These are phyloP conservation scores for Hypocreales sp. DNA, from an alignment of 2,329 filamentous ascomycete species.

Conservation along the genomic window DNA sequence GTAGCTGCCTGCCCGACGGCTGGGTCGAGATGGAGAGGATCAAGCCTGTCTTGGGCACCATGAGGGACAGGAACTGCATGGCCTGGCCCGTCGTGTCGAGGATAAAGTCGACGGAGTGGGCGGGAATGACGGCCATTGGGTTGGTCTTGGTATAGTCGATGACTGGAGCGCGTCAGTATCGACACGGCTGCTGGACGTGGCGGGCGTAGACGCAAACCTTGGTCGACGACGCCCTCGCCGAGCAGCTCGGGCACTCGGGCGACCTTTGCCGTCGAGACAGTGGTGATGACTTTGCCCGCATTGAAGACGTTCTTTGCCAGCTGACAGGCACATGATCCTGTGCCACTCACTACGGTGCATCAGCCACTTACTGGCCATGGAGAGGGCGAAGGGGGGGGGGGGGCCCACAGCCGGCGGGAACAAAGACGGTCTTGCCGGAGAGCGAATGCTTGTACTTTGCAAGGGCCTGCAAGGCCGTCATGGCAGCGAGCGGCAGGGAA, in stretches of 20 bases:
- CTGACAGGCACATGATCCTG: constrained; percentile 16
- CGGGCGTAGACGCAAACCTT: constrained; percentile 7
- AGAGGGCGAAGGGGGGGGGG: too few relatives aligned
- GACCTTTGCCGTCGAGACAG: constrained; percentile 26
- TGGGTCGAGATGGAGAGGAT: constrained; percentile 20
- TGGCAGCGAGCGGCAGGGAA: constrained; percentile 24
- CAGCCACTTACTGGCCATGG: too few relatives aligned
- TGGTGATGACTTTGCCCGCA: constrained; percentile 27
- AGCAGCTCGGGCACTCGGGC: constrained; percentile 18
- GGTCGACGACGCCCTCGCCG: constrained; percentile 21
- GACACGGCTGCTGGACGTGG: neutral
- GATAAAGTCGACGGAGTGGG: constrained; percentile 23
- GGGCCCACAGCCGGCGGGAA: constrained; percentile 10
- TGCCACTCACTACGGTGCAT: constrained; percentile 11
- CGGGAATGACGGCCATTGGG: constrained; percentile 11
- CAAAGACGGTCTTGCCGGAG: constrained; percentile 14
- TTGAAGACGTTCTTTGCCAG: constrained; percentile 27
- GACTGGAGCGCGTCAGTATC: constrained; percentile 4
- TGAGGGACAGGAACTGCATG: constrained; percentile 17
- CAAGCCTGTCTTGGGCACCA: constrained; percentile 16
- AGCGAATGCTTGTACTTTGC: constrained; percentile 21
- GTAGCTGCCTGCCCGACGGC: constrained; percentile 19
- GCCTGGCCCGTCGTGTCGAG: constrained; percentile 23
- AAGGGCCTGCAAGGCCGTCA: constrained; percentile 24
- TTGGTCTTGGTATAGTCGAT: constrained; percentile 10